Conservation (phyloP, 768 basidiomycete species). For the Panaeolus cyanescens region DNA sequence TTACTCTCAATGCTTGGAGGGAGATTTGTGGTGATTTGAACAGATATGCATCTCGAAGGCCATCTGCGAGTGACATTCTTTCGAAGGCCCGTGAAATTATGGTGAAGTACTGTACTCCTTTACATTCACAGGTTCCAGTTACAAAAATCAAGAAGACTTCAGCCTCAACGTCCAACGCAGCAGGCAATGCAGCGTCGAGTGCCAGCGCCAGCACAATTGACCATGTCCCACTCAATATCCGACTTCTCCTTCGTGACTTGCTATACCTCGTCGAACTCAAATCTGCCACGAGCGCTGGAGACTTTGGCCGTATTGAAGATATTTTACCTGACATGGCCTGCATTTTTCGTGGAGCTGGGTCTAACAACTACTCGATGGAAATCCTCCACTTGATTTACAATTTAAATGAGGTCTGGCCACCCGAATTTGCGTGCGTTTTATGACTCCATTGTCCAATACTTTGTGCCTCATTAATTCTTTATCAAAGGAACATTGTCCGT, state of each 20-base stretch:
- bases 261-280: slow-evolving; percentile 23
- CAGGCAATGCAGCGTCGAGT: background rate
- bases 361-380: slow-evolving; percentile 27
- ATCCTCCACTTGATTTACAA: slow-evolving; percentile 17
- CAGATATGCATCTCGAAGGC: slow-evolving; percentile 24
- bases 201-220: background rate
- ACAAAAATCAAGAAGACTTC: background rate
- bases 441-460: background rate
- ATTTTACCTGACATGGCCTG: slow-evolving; percentile 3
- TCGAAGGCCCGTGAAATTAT: slow-evolving; percentile 20
- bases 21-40: slow-evolving; percentile 18
- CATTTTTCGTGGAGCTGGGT: slow-evolving; percentile 17
- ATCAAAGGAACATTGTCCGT: slow-evolving; percentile 29
- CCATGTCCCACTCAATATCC: slow-evolving; percentile 16
- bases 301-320: slow-evolving; percentile 19
- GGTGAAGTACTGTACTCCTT: slow-evolving; percentile 22
- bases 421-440: slow-evolving; percentile 25
- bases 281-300: slow-evolving; percentile 21
- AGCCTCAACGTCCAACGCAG: background rate
- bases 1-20: slow-evolving; percentile 30
- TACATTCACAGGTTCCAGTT: too few relatives aligned
- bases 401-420: slow-evolving; percentile 28
- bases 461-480: background rate
- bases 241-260: slow-evolving; percentile 22
- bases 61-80: slow-evolving; percentile 16